phyloP scores from a whole-genome alignment of 2,329 filamentous ascomycete genomes.

The Alternaria solani region DNA sequence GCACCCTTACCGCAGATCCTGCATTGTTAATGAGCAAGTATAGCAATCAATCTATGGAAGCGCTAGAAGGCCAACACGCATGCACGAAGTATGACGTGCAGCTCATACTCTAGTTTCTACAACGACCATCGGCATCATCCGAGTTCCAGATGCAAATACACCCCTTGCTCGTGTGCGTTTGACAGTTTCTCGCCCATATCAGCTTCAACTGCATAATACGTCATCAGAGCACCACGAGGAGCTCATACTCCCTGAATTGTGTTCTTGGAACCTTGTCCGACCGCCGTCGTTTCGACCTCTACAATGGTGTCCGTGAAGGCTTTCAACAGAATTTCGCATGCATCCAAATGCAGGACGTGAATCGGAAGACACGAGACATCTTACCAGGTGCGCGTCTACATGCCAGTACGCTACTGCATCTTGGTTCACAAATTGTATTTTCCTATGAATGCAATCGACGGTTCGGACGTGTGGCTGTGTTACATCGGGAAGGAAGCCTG shows the following conservation, averaged over 20 bases:
- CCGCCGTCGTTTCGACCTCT: background rate
- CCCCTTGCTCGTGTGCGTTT: background rate
- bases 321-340: background rate
- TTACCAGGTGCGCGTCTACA: background rate
- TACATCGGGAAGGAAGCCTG: conserved; percentile 1
- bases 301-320: background rate
- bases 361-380: background rate
- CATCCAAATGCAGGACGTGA: background rate
- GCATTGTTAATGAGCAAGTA: conserved; percentile 17
- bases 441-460: background rate
- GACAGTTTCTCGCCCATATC: background rate
- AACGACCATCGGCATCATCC: conserved; percentile 2
- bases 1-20: conserved; percentile 28
- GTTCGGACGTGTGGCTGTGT: conserved; percentile 4
- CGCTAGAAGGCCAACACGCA: conserved; percentile 19
- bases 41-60: conserved; percentile 20
- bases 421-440: background rate
- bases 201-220: background rate
- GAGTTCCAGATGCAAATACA: background rate
- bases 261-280: background rate
- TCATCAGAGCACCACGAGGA: background rate
- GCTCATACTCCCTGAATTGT: background rate
- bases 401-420: background rate
- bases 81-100: conserved; percentile 22
- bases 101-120: conserved; percentile 5